Conservation (phyloP, 305 asterid genomes). For the Plantago lanceolata region DNA sequence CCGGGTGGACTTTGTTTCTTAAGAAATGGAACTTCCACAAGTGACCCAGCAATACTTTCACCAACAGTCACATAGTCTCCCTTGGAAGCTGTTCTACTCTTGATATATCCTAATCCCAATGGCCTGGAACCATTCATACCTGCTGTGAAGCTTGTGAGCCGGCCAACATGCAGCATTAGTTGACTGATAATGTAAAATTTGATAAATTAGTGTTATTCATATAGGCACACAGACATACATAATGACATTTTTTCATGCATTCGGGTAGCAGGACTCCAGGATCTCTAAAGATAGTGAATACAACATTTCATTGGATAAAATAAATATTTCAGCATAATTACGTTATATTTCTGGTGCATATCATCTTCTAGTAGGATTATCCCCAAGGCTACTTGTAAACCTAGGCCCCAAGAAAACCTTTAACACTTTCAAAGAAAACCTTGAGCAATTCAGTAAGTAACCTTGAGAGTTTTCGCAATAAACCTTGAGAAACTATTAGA, state of each 20-base stretch:
- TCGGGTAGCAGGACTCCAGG: neutral
- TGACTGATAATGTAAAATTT: conserved; percentile 17
- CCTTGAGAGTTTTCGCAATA: too few species aligned
- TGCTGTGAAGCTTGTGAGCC: conserved; percentile 67
- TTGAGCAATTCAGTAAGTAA: too few species aligned
- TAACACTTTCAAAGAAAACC: too few species aligned
- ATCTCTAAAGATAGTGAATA: too few species aligned
- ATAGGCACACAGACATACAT: conserved; percentile 6
- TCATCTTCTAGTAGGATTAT: too few species aligned
- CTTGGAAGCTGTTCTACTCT: conserved; percentile 62
- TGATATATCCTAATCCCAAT: conserved; percentile 87
- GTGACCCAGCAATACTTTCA: conserved; percentile 52
- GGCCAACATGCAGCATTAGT: conserved; percentile 62
- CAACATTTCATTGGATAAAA: too few species aligned
- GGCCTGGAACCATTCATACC: conserved; percentile 53
- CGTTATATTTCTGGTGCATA: too few species aligned
- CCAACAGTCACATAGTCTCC: conserved; percentile 73
- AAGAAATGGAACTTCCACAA: conserved; percentile 82
- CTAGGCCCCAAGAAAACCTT: too few species aligned
- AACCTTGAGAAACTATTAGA: too few species aligned
- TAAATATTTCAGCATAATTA: too few species aligned
- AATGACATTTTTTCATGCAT: neutral
- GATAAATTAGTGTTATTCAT: conserved; percentile 14
- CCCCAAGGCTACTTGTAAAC: too few species aligned
- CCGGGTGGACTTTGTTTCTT: conserved; percentile 51